Evolutionary conservation across 495 filamentous ascomycete species (phyloP), one percentile per base, ranked within the genome.

Genomic region (Evernia prunastri): DNA sequence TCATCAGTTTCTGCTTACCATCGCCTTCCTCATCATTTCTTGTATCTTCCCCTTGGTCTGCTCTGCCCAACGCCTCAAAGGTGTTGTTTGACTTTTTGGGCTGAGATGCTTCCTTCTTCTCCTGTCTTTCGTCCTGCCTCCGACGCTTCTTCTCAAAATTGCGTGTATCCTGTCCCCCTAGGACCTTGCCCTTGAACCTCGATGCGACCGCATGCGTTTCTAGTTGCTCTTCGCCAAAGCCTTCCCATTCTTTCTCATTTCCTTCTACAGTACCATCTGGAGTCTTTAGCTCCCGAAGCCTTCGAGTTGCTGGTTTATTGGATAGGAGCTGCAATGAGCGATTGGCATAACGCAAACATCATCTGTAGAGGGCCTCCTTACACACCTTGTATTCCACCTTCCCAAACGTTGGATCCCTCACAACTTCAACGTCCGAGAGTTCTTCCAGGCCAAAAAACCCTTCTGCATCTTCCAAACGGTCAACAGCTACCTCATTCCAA

Each of bases 391-490:
- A 67, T 69, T 75, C 65, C 72, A 88, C 76, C 68, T 81, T 77
- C 23, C 87, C 78, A 9, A 72, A 80, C 20, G 75, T 68, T 6
- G 74, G 75, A 59, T 86, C 80, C 45, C 78, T 80, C 37, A 95
- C 76, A 25, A 98, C 79, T 36, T 96, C 90, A 1, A 97, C 89
- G 51, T 88, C 91, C 11, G 95, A 90, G 54, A 97, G 85, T 70
- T 97, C 94, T 67, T 98, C 93, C 45, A 98, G 73, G 0, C 94
- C 93, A 74, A 86, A 96, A 74, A 98, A 96, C 0, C 95, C 94
- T 67, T 91, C 90, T n/a, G 89, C 89, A 79, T 97, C 89, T 49
- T 94, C 89, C 65, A 96, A 80, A 23, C 61, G 51, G 67, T 92
- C 92, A 60, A 97, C 80, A 29, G 85, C 73, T 20, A 96, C 91